Percentiles rank a stretch among this genome's conserved stretches.
Evolutionary conservation across 352 stramenopile genomes (phyloP).

Genomic region (Globisporangium viniferum): DNA sequence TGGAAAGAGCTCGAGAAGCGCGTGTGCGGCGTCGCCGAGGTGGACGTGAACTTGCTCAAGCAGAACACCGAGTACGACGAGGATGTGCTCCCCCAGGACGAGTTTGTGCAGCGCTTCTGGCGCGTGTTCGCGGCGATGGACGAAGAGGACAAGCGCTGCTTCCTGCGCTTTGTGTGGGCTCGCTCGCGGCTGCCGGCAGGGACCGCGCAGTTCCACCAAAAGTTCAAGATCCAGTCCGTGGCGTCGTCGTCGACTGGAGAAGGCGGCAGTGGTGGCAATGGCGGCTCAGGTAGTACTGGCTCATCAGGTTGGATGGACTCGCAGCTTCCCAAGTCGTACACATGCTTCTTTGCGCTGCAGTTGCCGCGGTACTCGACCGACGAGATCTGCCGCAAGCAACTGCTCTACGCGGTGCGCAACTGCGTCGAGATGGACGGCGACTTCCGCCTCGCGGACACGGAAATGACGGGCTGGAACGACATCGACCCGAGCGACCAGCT

Average conservation of each 20-base stretch:
- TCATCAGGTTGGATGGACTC: constrained; percentile 37
- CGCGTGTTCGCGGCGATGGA: constrained; percentile 57
- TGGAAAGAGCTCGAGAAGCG: constrained; percentile 69
- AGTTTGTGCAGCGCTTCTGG: constrained; percentile 81
- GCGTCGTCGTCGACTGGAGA: constrained; percentile 11
- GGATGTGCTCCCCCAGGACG: constrained; percentile 53
- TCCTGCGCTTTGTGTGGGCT: constrained; percentile 83
- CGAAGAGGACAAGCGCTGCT: constrained; percentile 66
- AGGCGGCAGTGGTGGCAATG: background rate
- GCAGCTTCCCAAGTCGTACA: constrained; percentile 84
- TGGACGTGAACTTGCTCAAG: constrained; percentile 70
- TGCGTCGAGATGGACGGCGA: constrained; percentile 89
- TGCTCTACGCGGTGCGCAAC: constrained; percentile 85
- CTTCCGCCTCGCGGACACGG: constrained; percentile 78
- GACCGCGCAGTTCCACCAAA: constrained; percentile 69
- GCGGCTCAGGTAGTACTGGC: background rate
- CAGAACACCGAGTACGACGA: constrained; percentile 85
- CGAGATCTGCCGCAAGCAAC: constrained; percentile 56
- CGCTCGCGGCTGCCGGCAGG: constrained; percentile 63
- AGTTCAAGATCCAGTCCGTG: constrained; percentile 86
- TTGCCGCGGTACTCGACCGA: constrained; percentile 78
- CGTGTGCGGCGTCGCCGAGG: constrained; percentile 66
- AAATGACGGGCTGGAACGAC: constrained; percentile 22
- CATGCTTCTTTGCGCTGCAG: constrained; percentile 84
- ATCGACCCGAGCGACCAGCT: constrained; percentile 9